Evolutionary conservation across 768 basidiomycete species (phyloP).

Genomic region (Dacryopinax primogenitus): DNA sequence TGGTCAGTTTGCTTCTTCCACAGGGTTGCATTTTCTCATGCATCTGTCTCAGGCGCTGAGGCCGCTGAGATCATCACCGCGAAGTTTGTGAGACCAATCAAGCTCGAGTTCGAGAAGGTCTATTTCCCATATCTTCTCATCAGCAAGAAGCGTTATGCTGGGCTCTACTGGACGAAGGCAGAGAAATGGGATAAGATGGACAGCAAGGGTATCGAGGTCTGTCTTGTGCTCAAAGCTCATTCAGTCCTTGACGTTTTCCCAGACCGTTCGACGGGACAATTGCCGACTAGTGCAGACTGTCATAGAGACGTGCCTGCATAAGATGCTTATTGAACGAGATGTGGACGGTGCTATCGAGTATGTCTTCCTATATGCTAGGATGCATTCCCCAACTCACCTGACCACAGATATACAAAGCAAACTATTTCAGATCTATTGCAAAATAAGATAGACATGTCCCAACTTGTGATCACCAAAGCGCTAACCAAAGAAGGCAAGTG

Average conservation of each 20-base stretch:
- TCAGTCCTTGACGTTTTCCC: neutral
- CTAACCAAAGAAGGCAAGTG: slow-evolving; percentile 66
- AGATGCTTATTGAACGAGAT: slow-evolving; percentile 92
- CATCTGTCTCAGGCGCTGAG: slow-evolving; percentile 53
- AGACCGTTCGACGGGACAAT: slow-evolving; percentile 98
- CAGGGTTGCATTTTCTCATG: slow-evolving; percentile 7
- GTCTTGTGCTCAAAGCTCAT: slow-evolving; percentile 16
- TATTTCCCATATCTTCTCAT: slow-evolving; percentile 97
- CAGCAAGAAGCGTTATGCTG: slow-evolving; percentile 97
- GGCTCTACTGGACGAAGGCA: slow-evolving; percentile 89
- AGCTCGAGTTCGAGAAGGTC: slow-evolving; percentile 98
- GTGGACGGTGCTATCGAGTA: slow-evolving; percentile 88
- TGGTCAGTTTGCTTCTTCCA: slow-evolving; percentile 36
- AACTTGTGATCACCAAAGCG: slow-evolving; percentile 96
- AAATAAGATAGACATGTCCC: slow-evolving; percentile 97
- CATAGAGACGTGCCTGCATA: slow-evolving; percentile 94
- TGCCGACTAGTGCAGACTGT: slow-evolving; percentile 97
- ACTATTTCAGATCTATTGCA: slow-evolving; percentile 87
- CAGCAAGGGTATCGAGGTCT: slow-evolving; percentile 94
- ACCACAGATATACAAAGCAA: slow-evolving; percentile 73
- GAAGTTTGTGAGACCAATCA: slow-evolving; percentile 91
- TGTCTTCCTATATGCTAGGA: slow-evolving; percentile 22
- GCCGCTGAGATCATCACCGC: slow-evolving; percentile 83
- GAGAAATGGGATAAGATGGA: slow-evolving; percentile 99
- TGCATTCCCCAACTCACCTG: neutral